These are phyloP conservation scores for Trametes sp. DNA, from an alignment of 1,284 basidiomycete genomes.

Conservation along the genomic window DNA sequence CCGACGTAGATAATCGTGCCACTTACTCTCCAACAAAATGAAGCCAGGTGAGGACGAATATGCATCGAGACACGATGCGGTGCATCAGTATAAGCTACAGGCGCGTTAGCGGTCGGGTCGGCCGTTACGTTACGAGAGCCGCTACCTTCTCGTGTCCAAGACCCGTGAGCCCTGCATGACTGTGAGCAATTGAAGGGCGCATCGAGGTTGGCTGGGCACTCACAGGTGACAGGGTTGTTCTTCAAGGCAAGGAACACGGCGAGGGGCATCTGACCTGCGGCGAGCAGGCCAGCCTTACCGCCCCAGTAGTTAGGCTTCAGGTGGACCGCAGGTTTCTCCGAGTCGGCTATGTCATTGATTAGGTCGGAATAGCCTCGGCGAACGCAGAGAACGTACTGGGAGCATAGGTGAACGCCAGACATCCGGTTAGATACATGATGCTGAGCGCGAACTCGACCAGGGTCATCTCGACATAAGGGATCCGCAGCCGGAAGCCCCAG, in stretches of 20 bases:
- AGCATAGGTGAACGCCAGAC: constrained; percentile 39
- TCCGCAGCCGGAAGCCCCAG: constrained; percentile 38
- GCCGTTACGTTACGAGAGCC: too few relatives aligned
- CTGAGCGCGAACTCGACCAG: constrained; percentile 36
- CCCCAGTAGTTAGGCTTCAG: constrained; percentile 34
- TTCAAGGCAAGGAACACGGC: constrained; percentile 49
- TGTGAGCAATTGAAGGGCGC: not conserved
- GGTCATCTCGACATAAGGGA: constrained; percentile 37
- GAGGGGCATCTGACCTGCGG: constrained; percentile 48
- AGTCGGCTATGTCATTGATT: constrained; percentile 7
- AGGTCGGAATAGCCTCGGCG: constrained; percentile 1
- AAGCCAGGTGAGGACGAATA: constrained; percentile 38
- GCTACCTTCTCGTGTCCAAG: constrained; percentile 49
- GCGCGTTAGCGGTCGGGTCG: not conserved
- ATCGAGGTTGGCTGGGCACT: constrained; percentile 11
- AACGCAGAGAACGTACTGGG: constrained; percentile 35
- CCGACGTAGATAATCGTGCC: not conserved
- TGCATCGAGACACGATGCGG: constrained; percentile 36
- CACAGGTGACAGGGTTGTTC: constrained; percentile 51
- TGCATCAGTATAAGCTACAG: constrained; percentile 39
- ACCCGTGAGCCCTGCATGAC: constrained; percentile 45
- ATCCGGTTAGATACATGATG: constrained; percentile 35
- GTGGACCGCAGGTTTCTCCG: constrained; percentile 26
- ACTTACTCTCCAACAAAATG: constrained; percentile 38
- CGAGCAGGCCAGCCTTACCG: constrained; percentile 45